Percentiles rank a stretch among this genome's conserved stretches.
Conservation (phyloP, 768 basidiomycete genomes). For the Suillus alpinus region DNA sequence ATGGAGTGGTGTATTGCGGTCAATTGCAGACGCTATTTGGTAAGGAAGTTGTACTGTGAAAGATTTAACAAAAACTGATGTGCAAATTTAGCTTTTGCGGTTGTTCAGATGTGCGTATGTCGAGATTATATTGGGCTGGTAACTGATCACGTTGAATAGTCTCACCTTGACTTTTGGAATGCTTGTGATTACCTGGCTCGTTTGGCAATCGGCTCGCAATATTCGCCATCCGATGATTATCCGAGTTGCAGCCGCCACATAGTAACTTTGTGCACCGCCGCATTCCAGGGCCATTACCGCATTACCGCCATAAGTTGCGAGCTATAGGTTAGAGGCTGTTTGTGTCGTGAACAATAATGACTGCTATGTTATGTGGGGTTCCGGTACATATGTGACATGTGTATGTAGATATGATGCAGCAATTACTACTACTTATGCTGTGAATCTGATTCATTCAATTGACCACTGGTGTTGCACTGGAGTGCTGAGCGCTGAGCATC, state of each 20-base stretch:
- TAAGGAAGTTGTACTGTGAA: constrained; percentile 22
- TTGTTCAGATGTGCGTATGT: constrained; percentile 49
- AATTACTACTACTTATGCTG: neutral
- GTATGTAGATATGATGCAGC: neutral
- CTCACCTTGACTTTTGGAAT: constrained; percentile 47
- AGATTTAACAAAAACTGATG: constrained; percentile 4
- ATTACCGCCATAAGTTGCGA: neutral
- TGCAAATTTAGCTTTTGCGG: constrained; percentile 39
- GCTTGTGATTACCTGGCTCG: constrained; percentile 47
- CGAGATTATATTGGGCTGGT: constrained; percentile 3
- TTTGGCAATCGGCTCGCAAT: constrained; percentile 48
- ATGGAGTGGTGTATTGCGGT: constrained; percentile 46
- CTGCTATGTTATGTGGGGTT: neutral
- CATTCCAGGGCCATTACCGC: neutral
- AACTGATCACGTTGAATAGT: constrained; percentile 27
- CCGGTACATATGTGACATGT: neutral
- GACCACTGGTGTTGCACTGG: neutral
- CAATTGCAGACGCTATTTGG: constrained; percentile 57
- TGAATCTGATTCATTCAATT: neutral
- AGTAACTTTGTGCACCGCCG: neutral
- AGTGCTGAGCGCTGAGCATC: neutral
- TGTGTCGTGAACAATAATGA: neutral
- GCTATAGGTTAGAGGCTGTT: neutral
- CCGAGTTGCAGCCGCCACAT: constrained; percentile 9
- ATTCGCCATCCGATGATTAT: constrained; percentile 29